These are phyloP conservation scores for Diphasiastrum complanatum DNA, from an alignment of 83 land plant genomes.

Conservation along the genomic window DNA sequence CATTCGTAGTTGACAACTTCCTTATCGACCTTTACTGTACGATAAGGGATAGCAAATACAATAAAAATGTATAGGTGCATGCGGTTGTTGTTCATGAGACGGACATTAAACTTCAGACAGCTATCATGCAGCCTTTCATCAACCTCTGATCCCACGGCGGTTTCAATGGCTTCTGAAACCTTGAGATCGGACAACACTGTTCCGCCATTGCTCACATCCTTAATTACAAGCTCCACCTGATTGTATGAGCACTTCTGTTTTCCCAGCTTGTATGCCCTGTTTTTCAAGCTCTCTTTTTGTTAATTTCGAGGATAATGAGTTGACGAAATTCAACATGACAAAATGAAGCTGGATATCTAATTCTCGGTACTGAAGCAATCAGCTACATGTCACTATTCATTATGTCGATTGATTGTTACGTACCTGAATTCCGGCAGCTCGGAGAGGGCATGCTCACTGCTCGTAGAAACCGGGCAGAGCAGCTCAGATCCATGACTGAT, in stretches of 20 bases:
- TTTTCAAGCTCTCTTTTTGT: not conserved
- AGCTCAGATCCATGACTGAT: slow-evolving; percentile 28
- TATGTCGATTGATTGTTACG: not conserved
- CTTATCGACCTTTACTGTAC: slow-evolving; percentile 8
- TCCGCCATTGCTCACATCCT: slow-evolving; percentile 15
- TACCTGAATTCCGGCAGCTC: slow-evolving; percentile 33
- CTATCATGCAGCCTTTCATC: slow-evolving; percentile 36
- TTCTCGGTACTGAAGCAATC: not conserved
- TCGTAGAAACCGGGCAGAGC: slow-evolving; percentile 23
- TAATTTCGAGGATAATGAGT: not conserved
- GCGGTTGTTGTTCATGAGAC: slow-evolving; percentile 31
- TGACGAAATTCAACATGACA: not conserved
- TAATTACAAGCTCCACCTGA: slow-evolving; percentile 31
- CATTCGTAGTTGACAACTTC: slow-evolving; percentile 20
- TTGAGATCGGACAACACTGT: slow-evolving; percentile 23
- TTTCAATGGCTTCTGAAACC: slow-evolving; percentile 40
- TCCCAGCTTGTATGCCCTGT: slow-evolving; percentile 39
- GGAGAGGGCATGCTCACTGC: slow-evolving; percentile 17
- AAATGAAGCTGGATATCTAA: not conserved
- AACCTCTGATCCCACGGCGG: slow-evolving; percentile 32
- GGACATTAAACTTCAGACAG: slow-evolving; percentile 38
- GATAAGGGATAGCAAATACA: slow-evolving; percentile 22
- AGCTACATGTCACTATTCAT: not conserved
- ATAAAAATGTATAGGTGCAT: slow-evolving; percentile 31
- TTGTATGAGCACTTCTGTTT: slow-evolving; percentile 41